Evolutionary conservation across 139 green algal species (phyloP).

Genomic region (Yamagishiella unicocca): DNA sequence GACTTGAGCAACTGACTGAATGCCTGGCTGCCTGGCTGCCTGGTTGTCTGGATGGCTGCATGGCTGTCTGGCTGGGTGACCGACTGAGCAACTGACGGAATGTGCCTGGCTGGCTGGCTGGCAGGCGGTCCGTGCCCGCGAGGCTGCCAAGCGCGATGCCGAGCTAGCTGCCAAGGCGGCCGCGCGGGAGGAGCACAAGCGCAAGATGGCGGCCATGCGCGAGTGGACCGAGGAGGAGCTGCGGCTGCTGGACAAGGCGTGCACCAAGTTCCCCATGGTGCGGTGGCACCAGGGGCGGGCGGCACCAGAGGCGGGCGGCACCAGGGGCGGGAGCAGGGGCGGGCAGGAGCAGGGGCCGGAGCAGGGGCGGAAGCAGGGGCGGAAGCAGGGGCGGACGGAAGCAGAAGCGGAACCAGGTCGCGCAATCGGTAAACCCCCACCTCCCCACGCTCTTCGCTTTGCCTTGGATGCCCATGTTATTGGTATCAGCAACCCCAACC

Average conservation of each 20-base stretch:
- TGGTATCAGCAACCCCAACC: no score
- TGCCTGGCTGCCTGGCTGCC: no score
- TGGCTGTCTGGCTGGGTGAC: no score
- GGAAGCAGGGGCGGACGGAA: neutral
- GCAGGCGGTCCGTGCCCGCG: conserved; percentile 26
- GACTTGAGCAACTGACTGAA: no score
- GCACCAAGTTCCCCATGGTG: conserved; percentile 91
- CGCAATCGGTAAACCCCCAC: no score
- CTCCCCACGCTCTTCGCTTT: no score
- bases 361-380: neutral
- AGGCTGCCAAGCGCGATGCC: conserved; percentile 17
- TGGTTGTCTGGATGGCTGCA: no score
- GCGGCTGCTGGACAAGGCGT: conserved; percentile 92
- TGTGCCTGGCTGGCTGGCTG: no score
- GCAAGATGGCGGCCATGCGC: conserved; percentile 62
- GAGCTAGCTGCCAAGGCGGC: conserved; percentile 43
- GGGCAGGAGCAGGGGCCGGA: neutral
- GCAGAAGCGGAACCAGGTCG: neutral
- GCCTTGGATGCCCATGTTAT: no score
- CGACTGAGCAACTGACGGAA: no score
- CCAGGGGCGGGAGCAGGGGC: neutral
- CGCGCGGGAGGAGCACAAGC: conserved; percentile 52
- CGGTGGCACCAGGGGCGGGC: neutral
- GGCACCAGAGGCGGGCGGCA: no score
- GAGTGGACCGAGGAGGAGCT: conserved; percentile 92